Percentiles rank a stretch among this genome's conserved stretches.
Evolutionary conservation across 2,329 filamentous ascomycete species (phyloP).

Genomic region (Corinectria fuckeliana): DNA sequence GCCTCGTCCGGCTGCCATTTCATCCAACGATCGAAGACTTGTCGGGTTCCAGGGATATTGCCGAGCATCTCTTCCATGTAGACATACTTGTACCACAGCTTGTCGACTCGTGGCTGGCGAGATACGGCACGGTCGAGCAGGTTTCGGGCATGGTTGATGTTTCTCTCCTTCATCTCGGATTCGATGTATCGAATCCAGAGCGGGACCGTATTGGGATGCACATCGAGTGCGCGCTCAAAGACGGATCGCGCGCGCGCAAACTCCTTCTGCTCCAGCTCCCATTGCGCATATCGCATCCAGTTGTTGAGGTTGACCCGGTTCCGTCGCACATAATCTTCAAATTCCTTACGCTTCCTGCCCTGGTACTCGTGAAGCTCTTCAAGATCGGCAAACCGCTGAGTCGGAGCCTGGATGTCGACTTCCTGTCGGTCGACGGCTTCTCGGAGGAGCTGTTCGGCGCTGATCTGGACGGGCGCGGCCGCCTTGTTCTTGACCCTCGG

Average conservation of each 20-base stretch:
- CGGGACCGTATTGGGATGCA: slow-evolving; percentile 83
- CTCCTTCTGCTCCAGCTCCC: slow-evolving; percentile 98
- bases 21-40: slow-evolving; percentile 98
- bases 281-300: slow-evolving; percentile 97
- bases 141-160: slow-evolving; percentile 97
- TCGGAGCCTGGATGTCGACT: slow-evolving; percentile 83
- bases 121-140: slow-evolving; percentile 94
- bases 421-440: slow-evolving; percentile 98
- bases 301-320: slow-evolving; percentile 98
- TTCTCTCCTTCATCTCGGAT: slow-evolving; percentile 89
- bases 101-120: slow-evolving; percentile 88
- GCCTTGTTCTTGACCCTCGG: slow-evolving; percentile 99
- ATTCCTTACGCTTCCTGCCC: slow-evolving; percentile 93
- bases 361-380: slow-evolving; percentile 99
- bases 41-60: slow-evolving; percentile 88
- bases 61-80: slow-evolving; percentile 99
- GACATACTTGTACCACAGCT: slow-evolving; percentile 99
- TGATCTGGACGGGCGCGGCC: slow-evolving; percentile 88
- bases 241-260: slow-evolving; percentile 89
- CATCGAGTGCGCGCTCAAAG: slow-evolving; percentile 93
- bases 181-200: slow-evolving; percentile 95
- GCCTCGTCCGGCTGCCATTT: slow-evolving; percentile 96
- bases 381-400: slow-evolving; percentile 92
- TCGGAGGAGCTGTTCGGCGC: slow-evolving; percentile 93
- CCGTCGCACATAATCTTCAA: slow-evolving; percentile 95